Conservation (phyloP, 2,329 filamentous ascomycete species). For the Dactylellina haptotyla region DNA sequence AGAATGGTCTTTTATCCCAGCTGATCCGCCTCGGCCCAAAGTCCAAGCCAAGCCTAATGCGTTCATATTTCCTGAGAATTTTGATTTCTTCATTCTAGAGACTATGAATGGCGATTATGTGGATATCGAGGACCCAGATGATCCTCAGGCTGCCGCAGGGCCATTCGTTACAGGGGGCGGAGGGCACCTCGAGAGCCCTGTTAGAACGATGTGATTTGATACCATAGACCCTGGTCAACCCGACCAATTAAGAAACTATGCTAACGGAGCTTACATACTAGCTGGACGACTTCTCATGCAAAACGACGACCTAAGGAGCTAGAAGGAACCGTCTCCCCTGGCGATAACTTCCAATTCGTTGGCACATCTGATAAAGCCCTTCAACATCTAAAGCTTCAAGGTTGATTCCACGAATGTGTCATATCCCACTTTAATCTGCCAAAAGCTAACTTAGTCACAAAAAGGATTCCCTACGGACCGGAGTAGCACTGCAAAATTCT, state of each 20-base stretch:
- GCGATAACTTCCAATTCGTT: slow-evolving; percentile 15
- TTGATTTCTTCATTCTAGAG: slow-evolving; percentile 1
- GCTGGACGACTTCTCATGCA: slow-evolving; percentile 5
- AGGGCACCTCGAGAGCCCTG: slow-evolving; percentile 1
- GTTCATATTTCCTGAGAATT: not conserved
- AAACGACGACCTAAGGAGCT: not conserved
- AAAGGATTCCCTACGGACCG: not conserved
- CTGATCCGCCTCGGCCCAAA: not conserved
- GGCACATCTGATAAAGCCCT: not conserved
- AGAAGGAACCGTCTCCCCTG: not conserved
- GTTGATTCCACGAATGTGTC: not conserved
- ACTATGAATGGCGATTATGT: not conserved
- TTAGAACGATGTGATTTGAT: slow-evolving; percentile 6
- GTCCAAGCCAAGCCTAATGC: not conserved
- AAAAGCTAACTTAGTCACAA: not conserved
- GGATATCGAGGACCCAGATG: slow-evolving; percentile 1
- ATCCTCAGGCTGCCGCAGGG: not conserved
- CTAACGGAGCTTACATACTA: not conserved
- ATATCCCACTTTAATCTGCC: not conserved
- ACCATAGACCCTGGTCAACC: no score
- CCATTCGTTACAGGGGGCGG: not conserved
- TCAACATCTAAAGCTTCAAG: not conserved
- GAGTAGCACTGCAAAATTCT: not conserved
- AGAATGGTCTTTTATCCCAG: slow-evolving; percentile 2
- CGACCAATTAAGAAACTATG: no score